These are phyloP conservation scores for Astragalus glycyphyllos DNA, from an alignment of 306 rosid genomes.

Conservation along the genomic window DNA sequence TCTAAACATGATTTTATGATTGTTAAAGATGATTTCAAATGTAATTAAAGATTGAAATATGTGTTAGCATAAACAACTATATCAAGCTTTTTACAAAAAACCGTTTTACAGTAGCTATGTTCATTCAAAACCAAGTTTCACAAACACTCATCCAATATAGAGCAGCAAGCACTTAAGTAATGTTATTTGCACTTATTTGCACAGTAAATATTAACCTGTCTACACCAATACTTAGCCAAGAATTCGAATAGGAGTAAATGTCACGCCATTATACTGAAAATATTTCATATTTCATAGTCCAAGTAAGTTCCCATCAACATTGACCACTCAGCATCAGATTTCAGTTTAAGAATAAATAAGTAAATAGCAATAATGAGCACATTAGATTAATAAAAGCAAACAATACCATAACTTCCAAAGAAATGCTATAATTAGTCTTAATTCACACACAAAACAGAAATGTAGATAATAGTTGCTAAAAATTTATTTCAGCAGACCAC, in stretches of 20 bases:
- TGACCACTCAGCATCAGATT: not conserved
- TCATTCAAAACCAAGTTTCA: not conserved
- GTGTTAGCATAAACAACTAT: too few species aligned
- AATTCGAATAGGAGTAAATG: not conserved
- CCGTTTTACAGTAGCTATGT: not conserved
- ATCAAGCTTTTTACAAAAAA: not conserved
- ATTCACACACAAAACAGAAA: not conserved
- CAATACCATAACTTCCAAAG: too few species aligned
- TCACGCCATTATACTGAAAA: not conserved
- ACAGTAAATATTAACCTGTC: not conserved
- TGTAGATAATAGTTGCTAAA: not conserved
- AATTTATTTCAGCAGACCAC: slow-evolving; percentile 20
- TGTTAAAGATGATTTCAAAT: too few species aligned
- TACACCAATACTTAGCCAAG: not conserved
- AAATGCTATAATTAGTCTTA: too few species aligned
- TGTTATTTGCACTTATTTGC: not conserved
- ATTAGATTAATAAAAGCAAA: too few species aligned
- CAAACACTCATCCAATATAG: not conserved
- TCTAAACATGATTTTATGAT: too few species aligned
- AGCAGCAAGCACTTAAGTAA: not conserved
- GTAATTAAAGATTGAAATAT: too few species aligned
- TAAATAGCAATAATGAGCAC: too few species aligned
- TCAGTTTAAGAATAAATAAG: too few species aligned
- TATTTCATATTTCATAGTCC: not conserved
- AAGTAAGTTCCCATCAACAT: not conserved